Percentiles rank a stretch among this genome's conserved stretches.
These are phyloP conservation scores for Panus rudis DNA, from an alignment of 768 basidiomycete genomes.

Conservation along the genomic window DNA sequence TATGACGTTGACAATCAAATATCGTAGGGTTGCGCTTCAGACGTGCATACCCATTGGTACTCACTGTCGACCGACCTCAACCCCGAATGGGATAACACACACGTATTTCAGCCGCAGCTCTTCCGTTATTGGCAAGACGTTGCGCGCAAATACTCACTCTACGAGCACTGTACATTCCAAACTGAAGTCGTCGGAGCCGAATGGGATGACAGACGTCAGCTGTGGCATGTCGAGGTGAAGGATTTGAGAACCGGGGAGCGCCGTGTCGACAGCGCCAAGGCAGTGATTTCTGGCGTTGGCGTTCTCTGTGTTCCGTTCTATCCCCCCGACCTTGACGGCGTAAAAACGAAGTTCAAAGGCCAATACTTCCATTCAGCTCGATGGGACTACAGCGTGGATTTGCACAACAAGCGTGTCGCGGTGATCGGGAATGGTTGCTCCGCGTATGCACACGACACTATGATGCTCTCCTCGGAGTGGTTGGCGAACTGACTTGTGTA, in stretches of 20 bases:
- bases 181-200: conserved; percentile 23
- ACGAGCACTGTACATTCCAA: conserved; percentile 16
- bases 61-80: conserved; percentile 21
- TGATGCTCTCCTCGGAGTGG: not conserved
- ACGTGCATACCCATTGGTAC: conserved; percentile 22
- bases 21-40: conserved; percentile 21
- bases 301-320: conserved; percentile 19
- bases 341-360: conserved; percentile 17
- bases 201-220: conserved; percentile 21
- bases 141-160: conserved; percentile 15
- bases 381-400: conserved; percentile 20
- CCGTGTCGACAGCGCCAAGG: conserved; percentile 13
- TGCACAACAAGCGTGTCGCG: conserved; percentile 23
- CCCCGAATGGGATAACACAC: conserved; percentile 19
- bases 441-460: conserved; percentile 10
- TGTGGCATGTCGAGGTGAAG: conserved; percentile 21
- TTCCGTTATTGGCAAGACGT: conserved; percentile 20
- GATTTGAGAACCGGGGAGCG: conserved; percentile 12
- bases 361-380: conserved; percentile 22
- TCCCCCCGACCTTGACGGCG: conserved; percentile 19
- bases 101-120: conserved; percentile 22
- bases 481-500: not conserved
- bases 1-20: not conserved
- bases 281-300: conserved; percentile 25
- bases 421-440: conserved; percentile 27